These are phyloP conservation scores for Pulveroboletus frians DNA, from an alignment of 768 basidiomycete genomes.

Conservation along the genomic window DNA sequence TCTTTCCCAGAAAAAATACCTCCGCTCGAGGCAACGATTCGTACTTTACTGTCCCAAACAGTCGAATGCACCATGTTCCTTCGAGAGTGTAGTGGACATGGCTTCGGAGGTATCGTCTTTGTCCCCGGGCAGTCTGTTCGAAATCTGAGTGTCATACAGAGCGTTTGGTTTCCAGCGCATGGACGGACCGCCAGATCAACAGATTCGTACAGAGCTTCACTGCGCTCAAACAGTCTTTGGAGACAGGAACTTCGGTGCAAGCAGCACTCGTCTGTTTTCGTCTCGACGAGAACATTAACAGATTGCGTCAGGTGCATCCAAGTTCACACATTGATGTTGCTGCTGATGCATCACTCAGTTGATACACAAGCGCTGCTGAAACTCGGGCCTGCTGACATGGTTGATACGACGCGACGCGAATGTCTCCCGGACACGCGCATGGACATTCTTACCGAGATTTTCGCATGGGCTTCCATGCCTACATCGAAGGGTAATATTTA, in stretches of 20 bases:
- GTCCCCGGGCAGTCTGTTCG: background rate
- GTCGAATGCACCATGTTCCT: constrained; percentile 35
- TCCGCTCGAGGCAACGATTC: constrained; percentile 25
- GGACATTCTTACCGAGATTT: constrained; percentile 25
- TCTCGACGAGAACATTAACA: constrained; percentile 24
- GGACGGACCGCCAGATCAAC: constrained; percentile 19
- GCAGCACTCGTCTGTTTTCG: constrained; percentile 26
- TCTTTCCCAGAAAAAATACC: constrained; percentile 26
- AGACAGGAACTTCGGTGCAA: constrained; percentile 23
- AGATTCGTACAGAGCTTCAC: constrained; percentile 21
- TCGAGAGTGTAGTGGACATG: constrained; percentile 32
- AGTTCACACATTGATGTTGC: background rate
- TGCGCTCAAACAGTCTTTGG: constrained; percentile 23
- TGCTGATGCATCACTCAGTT: constrained; percentile 10
- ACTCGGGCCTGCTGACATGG: constrained; percentile 29
- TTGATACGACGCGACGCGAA: constrained; percentile 18
- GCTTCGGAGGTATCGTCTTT: constrained; percentile 28
- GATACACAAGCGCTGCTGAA: constrained; percentile 19
- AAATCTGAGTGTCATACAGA: constrained; percentile 16
- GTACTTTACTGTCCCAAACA: constrained; percentile 28
- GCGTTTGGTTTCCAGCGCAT: constrained; percentile 11
- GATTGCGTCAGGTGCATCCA: constrained; percentile 18
- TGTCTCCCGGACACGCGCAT: constrained; percentile 31
- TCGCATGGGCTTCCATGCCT: constrained; percentile 24
- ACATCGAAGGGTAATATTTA: constrained; percentile 19